Evolutionary conservation across 2,329 filamentous ascomycete species (phyloP).

Genomic region (Zasmidium angulare): DNA sequence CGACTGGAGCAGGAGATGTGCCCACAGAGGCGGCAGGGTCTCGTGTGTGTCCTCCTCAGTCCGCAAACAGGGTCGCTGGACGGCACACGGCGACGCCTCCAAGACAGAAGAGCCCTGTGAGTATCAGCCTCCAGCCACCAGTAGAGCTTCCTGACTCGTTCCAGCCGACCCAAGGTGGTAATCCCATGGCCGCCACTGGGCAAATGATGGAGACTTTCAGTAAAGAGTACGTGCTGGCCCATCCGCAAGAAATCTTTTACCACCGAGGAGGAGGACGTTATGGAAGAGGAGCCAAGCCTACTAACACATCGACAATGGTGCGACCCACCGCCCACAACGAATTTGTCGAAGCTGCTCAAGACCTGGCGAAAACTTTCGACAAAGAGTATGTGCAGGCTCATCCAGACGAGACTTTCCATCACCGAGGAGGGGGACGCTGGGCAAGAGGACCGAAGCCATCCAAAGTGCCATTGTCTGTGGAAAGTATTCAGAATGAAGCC

Average conservation of each 20-base stretch:
- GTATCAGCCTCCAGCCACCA: neutral
- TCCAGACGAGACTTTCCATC: conserved; percentile 19
- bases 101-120: too few species aligned
- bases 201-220: neutral
- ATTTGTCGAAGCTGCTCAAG: neutral
- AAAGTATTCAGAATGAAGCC: neutral
- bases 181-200: neutral
- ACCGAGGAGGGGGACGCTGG: conserved; percentile 15
- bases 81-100: too few species aligned
- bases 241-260: conserved; percentile 18
- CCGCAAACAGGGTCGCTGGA: too few species aligned
- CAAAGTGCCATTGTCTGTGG: neutral
- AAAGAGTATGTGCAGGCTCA: conserved; percentile 15
- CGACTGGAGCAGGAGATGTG: too few species aligned
- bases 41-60: too few species aligned
- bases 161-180: neutral
- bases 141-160: neutral
- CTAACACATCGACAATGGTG: neutral
- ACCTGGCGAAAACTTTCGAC: conserved; percentile 1
- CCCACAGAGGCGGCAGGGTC: too few species aligned
- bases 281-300: conserved; percentile 1
- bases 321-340: neutral
- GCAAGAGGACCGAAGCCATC: neutral
- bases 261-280: conserved; percentile 17
- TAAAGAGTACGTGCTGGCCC: conserved; percentile 13